Evolutionary conservation across 108 stramenopile genomes (phyloP).

Genomic region (Parmales sp.): DNA sequence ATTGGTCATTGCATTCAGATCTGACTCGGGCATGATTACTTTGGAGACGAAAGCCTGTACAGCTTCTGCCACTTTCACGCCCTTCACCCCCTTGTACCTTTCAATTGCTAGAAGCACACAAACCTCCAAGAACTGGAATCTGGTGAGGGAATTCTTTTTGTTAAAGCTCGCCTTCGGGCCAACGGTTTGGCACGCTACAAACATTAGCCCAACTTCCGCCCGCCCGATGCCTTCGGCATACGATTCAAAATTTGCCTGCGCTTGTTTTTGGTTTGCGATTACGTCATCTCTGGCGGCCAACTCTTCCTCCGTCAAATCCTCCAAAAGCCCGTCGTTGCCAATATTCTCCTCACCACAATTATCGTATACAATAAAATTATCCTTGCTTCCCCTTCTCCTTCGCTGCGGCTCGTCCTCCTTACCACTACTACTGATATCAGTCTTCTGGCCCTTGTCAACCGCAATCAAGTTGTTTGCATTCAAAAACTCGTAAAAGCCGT

Average conservation of each 20-base stretch:
- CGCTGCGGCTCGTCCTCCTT: no score
- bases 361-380: no score
- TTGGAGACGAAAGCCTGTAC: background rate
- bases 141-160: slow-evolving; percentile 1
- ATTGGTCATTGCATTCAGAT: background rate
- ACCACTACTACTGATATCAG: no score
- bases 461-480: background rate
- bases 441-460: no score
- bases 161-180: slow-evolving; percentile 4
- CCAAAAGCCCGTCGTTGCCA: no score
- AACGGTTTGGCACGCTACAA: background rate
- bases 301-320: no score
- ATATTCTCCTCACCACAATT: background rate
- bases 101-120: background rate
- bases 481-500: slow-evolving; percentile 4
- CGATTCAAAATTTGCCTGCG: no score
- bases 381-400: no score
- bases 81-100: background rate
- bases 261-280: no score
- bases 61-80: background rate
- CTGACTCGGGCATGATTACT: background rate
- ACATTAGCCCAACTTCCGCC: slow-evolving; percentile 3
- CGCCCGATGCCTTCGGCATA: background rate
- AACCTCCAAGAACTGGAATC: background rate
- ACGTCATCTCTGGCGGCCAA: no score